These are phyloP conservation scores for Musa itinerans DNA, from an alignment of 176 grass and related monocot genomes.

Conservation along the genomic window DNA sequence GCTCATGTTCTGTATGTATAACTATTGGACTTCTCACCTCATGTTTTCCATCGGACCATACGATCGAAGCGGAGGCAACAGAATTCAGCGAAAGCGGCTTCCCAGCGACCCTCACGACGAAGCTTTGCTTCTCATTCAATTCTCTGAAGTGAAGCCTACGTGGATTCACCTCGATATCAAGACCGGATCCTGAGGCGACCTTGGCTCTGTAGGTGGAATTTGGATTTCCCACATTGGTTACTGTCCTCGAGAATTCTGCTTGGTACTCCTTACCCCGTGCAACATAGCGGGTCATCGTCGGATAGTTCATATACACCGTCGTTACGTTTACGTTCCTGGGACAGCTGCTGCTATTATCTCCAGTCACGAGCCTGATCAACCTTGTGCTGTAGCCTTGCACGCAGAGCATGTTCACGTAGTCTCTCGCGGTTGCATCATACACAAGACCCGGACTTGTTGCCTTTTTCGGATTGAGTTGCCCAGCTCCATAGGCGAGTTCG, in stretches of 20 bases:
- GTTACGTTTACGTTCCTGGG: background rate
- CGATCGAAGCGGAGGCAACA: background rate
- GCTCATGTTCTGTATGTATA: background rate
- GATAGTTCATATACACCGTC: constrained; percentile 32
- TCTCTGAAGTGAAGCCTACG: constrained; percentile 6
- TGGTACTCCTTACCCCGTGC: background rate
- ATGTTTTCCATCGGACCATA: constrained; percentile 10
- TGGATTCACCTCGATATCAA: constrained; percentile 12
- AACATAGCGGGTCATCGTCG: constrained; percentile 27
- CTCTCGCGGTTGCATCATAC: constrained; percentile 23
- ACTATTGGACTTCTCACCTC: constrained; percentile 7
- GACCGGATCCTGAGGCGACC: background rate
- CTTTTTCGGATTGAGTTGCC: constrained; percentile 23
- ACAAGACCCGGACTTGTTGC: constrained; percentile 28
- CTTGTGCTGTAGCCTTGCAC: constrained; percentile 28
- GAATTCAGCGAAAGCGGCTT: background rate
- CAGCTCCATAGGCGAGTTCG: constrained; percentile 34
- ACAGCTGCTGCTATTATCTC: background rate
- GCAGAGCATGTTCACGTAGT: constrained; percentile 37
- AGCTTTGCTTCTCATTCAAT: background rate
- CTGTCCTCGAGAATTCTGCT: constrained; percentile 22
- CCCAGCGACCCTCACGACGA: background rate
- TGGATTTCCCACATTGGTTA: constrained; percentile 35
- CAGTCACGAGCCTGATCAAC: constrained; percentile 20
- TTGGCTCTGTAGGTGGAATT: constrained; percentile 11